Conservation (phyloP, 1,284 basidiomycete genomes). For the Malassezia yamatoensis region DNA sequence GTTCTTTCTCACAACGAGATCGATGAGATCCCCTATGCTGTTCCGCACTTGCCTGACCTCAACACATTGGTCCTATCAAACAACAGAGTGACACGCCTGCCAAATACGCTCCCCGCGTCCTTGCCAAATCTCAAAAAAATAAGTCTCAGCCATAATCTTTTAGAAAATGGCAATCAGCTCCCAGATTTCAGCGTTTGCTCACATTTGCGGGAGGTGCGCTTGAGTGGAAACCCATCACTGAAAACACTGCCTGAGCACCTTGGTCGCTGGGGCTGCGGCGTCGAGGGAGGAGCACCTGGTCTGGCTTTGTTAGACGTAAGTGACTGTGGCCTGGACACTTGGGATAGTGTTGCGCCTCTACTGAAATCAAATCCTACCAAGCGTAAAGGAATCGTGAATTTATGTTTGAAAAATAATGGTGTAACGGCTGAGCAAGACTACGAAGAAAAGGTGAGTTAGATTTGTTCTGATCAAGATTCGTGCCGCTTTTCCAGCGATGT, state of each 20-base stretch:
- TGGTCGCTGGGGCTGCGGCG: slow-evolving; percentile 33
- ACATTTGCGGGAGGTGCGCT: slow-evolving; percentile 34
- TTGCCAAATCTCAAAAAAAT: slow-evolving; percentile 40
- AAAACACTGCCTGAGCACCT: slow-evolving; percentile 26
- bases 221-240: slow-evolving; percentile 29
- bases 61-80: slow-evolving; percentile 45
- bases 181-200: slow-evolving; percentile 39
- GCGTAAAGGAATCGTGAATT: slow-evolving; percentile 26
- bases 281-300: slow-evolving; percentile 29
- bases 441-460: slow-evolving; percentile 20
- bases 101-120: slow-evolving; percentile 27
- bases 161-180: slow-evolving; percentile 14
- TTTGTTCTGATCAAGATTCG: slow-evolving; percentile 4
- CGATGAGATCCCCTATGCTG: slow-evolving; percentile 11
- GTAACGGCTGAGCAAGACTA: slow-evolving; percentile 22
- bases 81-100: slow-evolving; percentile 29
- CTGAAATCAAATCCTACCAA: slow-evolving; percentile 6
- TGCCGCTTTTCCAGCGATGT: slow-evolving; percentile 20
- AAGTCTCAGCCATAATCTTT: slow-evolving; percentile 31
- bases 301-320: slow-evolving; percentile 34
- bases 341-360: slow-evolving; percentile 24
- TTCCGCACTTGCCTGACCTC: slow-evolving; percentile 40
- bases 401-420: slow-evolving; percentile 31
- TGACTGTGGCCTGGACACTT: slow-evolving; percentile 32
- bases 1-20: slow-evolving; percentile 37